Base-by-base conservation (phyloP, 2,329 filamentous ascomycete genomes). In the Leptodontidium sp. region DNA sequence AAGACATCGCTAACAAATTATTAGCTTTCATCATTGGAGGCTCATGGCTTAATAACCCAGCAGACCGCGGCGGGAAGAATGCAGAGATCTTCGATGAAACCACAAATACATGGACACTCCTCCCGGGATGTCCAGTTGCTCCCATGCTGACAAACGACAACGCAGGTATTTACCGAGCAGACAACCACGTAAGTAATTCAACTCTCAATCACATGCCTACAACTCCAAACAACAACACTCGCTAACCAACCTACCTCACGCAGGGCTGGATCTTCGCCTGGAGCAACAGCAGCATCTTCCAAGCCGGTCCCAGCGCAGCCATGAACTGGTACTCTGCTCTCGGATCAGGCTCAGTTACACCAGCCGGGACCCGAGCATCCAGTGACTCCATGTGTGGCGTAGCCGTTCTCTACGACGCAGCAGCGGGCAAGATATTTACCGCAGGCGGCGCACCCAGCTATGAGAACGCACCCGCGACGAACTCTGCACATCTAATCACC, bases 241-340 rank as follows among this genome's bases (percentile, higher is more conserved):
- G n/a, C 55, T 57, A 40, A 58, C 17, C 32, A 58, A 40, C 35
- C 21, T 4, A 15, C 35, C 6, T 24, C 11, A 6, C 35, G 43
- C 35, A 58, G 55, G 35, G n/a, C n/a, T 58, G 32, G 55, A 15
- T 58, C 8, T 75, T 74, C 49, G 68, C 65, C 12, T 75, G 71
- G 72, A 73, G 69, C 14, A 70, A 70, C n/a, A 71, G 66, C 7
- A 73, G 52, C 38, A 68, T 73, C 1, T 74, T 75, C 53, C 72
- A 73, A 68, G 73, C 69, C 17, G 71, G 72, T 8, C 71, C 73
- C 4, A 73, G 70, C 50, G 82, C 78, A 59, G 78, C 79, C 0
- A 87, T 88, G 83, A 83, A 89, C 73, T 90, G 87, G 87, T 89
- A 84, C 71, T 78, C 79, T 40, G 85, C 82, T 0, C 73, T 73